phyloP scores from a whole-genome alignment of 805 yeast species.

The Metschnikowia noctiluminum region DNA sequence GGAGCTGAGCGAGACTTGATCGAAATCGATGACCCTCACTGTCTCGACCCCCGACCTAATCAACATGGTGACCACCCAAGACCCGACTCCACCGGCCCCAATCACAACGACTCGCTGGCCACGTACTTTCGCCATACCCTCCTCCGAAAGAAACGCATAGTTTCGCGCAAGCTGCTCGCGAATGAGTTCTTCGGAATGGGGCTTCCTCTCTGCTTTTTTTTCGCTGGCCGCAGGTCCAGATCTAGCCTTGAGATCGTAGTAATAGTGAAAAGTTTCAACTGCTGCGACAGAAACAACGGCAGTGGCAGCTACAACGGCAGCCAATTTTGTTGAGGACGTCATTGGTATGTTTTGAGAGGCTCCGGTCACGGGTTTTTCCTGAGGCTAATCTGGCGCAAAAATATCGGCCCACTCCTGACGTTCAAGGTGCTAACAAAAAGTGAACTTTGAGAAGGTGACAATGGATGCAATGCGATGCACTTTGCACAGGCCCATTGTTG shows the following conservation, averaged over 20 bases:
- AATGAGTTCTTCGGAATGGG: conserved; percentile 61
- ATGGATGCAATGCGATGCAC: too few species aligned
- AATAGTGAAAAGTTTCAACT: conserved; percentile 13
- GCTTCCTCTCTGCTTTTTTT: background rate
- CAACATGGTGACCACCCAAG: conserved; percentile 90
- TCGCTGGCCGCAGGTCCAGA: background rate
- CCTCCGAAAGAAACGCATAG: conserved; percentile 85
- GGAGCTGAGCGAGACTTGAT: conserved; percentile 90
- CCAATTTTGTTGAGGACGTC: background rate
- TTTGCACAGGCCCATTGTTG: too few species aligned
- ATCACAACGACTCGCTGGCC: conserved; percentile 69
- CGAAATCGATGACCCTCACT: conserved; percentile 84
- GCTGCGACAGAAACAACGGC: conserved; percentile 14
- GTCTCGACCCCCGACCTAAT: conserved; percentile 86
- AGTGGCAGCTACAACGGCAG: conserved; percentile 10
- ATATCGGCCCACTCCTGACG: too few species aligned
- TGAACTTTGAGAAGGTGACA: too few species aligned
- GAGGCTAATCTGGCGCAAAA: too few species aligned
- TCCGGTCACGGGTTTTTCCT: background rate
- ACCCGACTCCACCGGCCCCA: conserved; percentile 99
- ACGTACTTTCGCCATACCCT: conserved; percentile 74
- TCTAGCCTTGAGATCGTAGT: background rate
- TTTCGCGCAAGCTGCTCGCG: conserved; percentile 92
- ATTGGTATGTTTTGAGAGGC: background rate
- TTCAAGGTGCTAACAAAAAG: too few species aligned